A percentile compares a stretch with the other conserved stretches of the same genome.
These are phyloP conservation scores for Epichloe baconii DNA, from an alignment of 2,329 filamentous ascomycete genomes.

Conservation along the genomic window DNA sequence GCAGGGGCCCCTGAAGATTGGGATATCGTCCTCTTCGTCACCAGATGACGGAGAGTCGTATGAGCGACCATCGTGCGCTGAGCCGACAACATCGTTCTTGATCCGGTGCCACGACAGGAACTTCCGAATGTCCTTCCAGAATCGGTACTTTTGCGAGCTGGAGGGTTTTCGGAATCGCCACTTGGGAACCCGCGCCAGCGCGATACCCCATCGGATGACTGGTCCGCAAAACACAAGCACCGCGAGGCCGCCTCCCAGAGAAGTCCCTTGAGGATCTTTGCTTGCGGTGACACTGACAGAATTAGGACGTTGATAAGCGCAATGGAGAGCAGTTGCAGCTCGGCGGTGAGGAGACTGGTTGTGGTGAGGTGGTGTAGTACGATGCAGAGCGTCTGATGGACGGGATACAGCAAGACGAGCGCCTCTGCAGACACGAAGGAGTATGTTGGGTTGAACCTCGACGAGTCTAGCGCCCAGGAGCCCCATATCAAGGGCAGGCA, in stretches of 20 bases:
- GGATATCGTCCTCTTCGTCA: conserved; percentile 17
- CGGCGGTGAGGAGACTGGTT: conserved; percentile 74
- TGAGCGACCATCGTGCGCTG: conserved; percentile 17
- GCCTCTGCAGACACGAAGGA: conserved; percentile 36
- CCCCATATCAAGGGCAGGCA: conserved; percentile 47
- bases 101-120: conserved; percentile 34
- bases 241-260: conserved; percentile 73
- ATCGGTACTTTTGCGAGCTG: conserved; percentile 21
- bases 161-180: conserved; percentile 66
- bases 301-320: conserved; percentile 71
- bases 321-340: conserved; percentile 76
- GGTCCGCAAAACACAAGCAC: conserved; percentile 61
- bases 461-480: conserved; percentile 7
- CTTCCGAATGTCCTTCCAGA: conserved; percentile 26
- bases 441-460: conserved; percentile 26
- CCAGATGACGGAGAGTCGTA: conserved; percentile 20
- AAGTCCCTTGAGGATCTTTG: conserved; percentile 70
- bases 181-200: conserved; percentile 74
- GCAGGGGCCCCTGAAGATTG: conserved; percentile 10
- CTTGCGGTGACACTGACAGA: conserved; percentile 68
- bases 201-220: conserved; percentile 71
- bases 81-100: conserved; percentile 24
- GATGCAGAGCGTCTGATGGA: conserved; percentile 65
- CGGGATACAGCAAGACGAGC: conserved; percentile 58
- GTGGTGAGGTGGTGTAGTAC: conserved; percentile 72